These are phyloP conservation scores for Nemania sp. DNA, from an alignment of 2,329 filamentous ascomycete species.

Conservation along the genomic window DNA sequence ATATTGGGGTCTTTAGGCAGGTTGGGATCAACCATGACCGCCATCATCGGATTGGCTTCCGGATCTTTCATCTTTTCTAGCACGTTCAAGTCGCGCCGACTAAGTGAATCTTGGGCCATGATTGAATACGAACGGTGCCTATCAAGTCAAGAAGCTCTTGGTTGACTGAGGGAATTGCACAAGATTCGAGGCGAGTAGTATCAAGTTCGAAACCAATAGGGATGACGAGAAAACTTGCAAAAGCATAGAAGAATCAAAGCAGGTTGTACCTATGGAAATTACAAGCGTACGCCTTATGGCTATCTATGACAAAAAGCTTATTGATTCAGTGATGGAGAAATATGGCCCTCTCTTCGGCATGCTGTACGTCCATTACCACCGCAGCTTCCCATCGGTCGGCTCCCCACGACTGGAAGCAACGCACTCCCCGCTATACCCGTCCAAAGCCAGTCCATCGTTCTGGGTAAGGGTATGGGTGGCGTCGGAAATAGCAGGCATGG, in stretches of 20 bases:
- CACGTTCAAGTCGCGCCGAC: constrained; percentile 69
- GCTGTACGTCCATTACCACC: constrained; percentile 22
- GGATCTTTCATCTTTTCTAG: constrained; percentile 76
- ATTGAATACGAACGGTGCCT: constrained; percentile 15
- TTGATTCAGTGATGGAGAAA: background rate
- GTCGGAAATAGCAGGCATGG: constrained; percentile 38
- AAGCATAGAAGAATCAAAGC: constrained; percentile 14
- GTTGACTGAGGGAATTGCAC: constrained; percentile 1
- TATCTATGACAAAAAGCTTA: constrained; percentile 13
- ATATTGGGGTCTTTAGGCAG: constrained; percentile 70
- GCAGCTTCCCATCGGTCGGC: constrained; percentile 31
- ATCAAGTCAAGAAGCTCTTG: background rate
- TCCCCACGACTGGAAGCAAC: constrained; percentile 10
- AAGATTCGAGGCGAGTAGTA: background rate
- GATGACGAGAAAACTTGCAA: background rate
- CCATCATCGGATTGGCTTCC: constrained; percentile 68
- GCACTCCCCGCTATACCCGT: constrained; percentile 30
- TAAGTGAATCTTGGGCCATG: constrained; percentile 66
- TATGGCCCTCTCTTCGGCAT: constrained; percentile 10
- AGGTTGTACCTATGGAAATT: constrained; percentile 12
- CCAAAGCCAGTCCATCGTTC: constrained; percentile 37
- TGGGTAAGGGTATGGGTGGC: constrained; percentile 41
- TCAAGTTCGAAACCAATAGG: constrained; percentile 2
- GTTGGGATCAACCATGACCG: constrained; percentile 65
- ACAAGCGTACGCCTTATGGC: background rate